A percentile compares a stretch with the other conserved stretches of the same genome.
Evolutionary conservation across 495 filamentous ascomycete genomes (phyloP).

Genomic region (Aspergillus asperescens): DNA sequence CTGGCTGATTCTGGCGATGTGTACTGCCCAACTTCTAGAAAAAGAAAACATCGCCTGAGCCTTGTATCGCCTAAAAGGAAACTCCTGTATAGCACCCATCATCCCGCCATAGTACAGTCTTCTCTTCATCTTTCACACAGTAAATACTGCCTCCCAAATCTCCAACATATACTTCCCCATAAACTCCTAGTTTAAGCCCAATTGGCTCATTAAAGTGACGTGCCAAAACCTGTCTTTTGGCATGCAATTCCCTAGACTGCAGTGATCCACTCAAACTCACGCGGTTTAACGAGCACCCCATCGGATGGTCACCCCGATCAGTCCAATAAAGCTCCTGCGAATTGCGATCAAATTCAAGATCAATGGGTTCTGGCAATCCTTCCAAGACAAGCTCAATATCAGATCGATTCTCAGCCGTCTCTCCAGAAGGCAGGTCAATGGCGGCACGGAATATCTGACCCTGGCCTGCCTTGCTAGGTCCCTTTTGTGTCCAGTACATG

Average conservation of each 20-base stretch:
- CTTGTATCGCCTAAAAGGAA: slow-evolving; percentile 1
- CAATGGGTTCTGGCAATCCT: slow-evolving; percentile 49
- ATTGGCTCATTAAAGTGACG: slow-evolving; percentile 44
- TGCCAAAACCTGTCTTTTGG: slow-evolving; percentile 30
- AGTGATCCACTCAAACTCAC: slow-evolving; percentile 19
- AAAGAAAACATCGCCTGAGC: no score
- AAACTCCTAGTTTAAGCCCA: slow-evolving; percentile 39
- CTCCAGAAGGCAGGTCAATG: slow-evolving; percentile 31
- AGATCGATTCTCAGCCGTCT: slow-evolving; percentile 23
- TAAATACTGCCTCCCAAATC: slow-evolving; percentile 45
- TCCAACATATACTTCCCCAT: slow-evolving; percentile 38
- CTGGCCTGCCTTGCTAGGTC: slow-evolving; percentile 38
- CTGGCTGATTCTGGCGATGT: no score
- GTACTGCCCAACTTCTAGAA: not conserved
- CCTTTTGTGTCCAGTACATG: slow-evolving; percentile 58
- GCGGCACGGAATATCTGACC: slow-evolving; percentile 45
- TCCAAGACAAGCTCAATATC: slow-evolving; percentile 43
- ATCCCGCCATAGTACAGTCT: slow-evolving; percentile 28
- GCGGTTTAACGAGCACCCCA: slow-evolving; percentile 26
- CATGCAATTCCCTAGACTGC: not conserved
- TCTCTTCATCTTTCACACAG: slow-evolving; percentile 40
- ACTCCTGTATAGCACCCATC: slow-evolving; percentile 28
- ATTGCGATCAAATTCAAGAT: slow-evolving; percentile 44
- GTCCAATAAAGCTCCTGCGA: slow-evolving; percentile 49
- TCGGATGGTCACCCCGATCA: slow-evolving; percentile 45